A percentile compares a stretch with the other conserved stretches of the same genome.
Conservation (phyloP, 305 asterid genomes). For the Solanum hybrid region DNA sequence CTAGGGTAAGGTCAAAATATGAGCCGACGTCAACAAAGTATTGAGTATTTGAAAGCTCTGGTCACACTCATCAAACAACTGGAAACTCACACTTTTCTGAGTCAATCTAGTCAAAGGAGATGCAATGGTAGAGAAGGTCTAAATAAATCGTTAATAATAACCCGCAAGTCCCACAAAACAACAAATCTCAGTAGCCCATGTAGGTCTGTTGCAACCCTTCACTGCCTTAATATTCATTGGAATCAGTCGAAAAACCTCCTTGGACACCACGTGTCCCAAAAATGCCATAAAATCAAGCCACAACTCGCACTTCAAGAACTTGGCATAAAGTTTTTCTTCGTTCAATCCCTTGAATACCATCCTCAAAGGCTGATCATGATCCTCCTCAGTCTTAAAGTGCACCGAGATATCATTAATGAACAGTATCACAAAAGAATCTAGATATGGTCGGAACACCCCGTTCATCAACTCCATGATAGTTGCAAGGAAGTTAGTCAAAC, state of each 20-base stretch:
- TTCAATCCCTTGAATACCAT: neutral
- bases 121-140: no score
- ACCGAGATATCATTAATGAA: no score
- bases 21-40: no score
- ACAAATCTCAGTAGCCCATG: neutral
- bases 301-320: neutral
- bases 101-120: neutral
- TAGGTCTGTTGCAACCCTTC: neutral
- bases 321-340: neutral
- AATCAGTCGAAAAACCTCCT: no score
- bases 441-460: neutral
- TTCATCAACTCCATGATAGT: neutral
- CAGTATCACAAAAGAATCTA: neutral
- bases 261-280: neutral
- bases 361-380: neutral
- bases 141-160: no score
- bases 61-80: no score
- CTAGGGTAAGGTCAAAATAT: no score
- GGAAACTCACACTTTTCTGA: no score
- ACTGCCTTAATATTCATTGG: neutral
- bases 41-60: no score
- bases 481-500: neutral
- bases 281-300: no score
- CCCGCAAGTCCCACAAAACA: neutral
- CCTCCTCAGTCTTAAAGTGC: neutral